phyloP scores from a whole-genome alignment of 2,329 filamentous ascomycete genomes.

The Sporothrix brasiliensis region DNA sequence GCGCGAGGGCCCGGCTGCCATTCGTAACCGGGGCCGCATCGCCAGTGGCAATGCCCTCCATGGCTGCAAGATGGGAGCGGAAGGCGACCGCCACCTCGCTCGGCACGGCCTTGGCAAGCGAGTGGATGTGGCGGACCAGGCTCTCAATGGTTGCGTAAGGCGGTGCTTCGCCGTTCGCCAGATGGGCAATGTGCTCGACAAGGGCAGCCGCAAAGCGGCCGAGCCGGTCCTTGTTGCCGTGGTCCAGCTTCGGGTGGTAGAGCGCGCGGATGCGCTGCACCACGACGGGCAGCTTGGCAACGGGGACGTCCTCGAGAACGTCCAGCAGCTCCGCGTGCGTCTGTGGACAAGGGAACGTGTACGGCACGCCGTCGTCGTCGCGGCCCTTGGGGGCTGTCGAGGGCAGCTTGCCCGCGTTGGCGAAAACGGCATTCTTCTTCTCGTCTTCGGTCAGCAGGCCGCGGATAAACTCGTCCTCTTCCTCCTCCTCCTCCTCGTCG shows the following conservation, averaged over 20 bases:
- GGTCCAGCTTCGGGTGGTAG: constrained; percentile 85
- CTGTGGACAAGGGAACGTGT: constrained; percentile 82
- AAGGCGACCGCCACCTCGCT: constrained; percentile 77
- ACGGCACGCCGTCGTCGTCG: constrained; percentile 67
- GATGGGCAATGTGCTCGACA: constrained; percentile 62
- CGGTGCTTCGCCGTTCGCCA: constrained; percentile 47
- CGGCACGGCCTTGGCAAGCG: constrained; percentile 82
- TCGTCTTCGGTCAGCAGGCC: constrained; percentile 66
- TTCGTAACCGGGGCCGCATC: background rate
- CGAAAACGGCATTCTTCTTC: constrained; percentile 56
- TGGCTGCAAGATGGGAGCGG: constrained; percentile 68
- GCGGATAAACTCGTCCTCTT: constrained; percentile 68
- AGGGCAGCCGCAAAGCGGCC: constrained; percentile 66
- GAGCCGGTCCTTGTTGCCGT: constrained; percentile 83
- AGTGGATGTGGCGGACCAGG: constrained; percentile 87
- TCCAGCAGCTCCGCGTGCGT: constrained; percentile 74
- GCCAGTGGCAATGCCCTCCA: constrained; percentile 42
- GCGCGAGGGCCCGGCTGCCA: constrained; percentile 54
- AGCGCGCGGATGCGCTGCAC: constrained; percentile 87
- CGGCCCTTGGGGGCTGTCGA: constrained; percentile 30
- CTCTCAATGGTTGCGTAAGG: constrained; percentile 56
- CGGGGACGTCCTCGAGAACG: constrained; percentile 63
- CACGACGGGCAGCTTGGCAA: constrained; percentile 71
- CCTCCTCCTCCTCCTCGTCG: constrained; percentile 39
- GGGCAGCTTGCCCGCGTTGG: constrained; percentile 44